Evolutionary conservation across 1,284 basidiomycete species (phyloP), one percentile per base, ranked within the genome.

Genomic region (Earliella scabrosa): DNA sequence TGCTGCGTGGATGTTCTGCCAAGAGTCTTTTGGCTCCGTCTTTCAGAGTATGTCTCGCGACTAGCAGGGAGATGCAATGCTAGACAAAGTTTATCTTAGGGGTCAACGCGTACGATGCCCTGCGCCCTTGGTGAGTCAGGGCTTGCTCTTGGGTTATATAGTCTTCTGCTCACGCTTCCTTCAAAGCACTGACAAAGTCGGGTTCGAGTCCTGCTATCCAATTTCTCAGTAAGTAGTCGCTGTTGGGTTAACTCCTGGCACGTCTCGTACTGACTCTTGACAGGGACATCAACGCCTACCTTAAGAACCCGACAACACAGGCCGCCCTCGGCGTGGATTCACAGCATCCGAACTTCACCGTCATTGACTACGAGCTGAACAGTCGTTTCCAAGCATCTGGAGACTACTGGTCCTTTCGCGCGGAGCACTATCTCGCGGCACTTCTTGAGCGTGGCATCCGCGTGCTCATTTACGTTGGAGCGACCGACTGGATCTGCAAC

Each of bases 381-480:
- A 35, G 21, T 0, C 29, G 13, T 1, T 50, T 50, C 26, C n/a
- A n/a, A n/a, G n/a, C n/a, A n/a, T n/a, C n/a, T n/a, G n/a, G n/a
- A n/a, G n/a, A n/a, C n/a, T n/a, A n/a, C n/a, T n/a, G n/a, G n/a
- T n/a, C n/a, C 51, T 79, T 77, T 52, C 66, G 73, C 9, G 79
- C 78, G 0, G 70, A 75, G 61, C 70, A 80, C 39, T 86, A 93
- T 66, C 77, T 93, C 51, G 78, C 82, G 1, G 84, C 77, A 1
- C 78, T 95, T 34, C 81, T 95, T 16, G 91, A 94, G 65, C 82
- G 90, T 20, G 85, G 83, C 1, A 75, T 95, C 31, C 75, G 81
- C 7, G 84, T 88, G 5, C 78, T 95, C n/a, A 82, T 92, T 52
- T 92, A 92, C 61, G 87, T 85, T 6, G 90, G 89, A 2, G 79